Evolutionary conservation across 1,284 basidiomycete genomes (phyloP).

Genomic region (Rhodotorula sp.): DNA sequence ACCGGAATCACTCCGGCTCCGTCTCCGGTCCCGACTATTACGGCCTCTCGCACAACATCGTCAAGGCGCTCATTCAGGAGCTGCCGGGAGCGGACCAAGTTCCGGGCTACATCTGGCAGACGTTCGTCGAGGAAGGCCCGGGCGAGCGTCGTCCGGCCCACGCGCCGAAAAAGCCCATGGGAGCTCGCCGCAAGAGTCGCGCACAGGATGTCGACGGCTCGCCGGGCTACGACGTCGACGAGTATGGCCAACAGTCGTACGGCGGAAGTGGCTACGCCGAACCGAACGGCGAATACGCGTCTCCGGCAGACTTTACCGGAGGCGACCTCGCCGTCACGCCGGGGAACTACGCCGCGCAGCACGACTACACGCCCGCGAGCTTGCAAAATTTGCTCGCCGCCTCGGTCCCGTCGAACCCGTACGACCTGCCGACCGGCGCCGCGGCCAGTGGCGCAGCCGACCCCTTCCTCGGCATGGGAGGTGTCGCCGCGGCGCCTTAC

Average conservation of each 20-base stretch:
- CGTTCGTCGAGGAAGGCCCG: conserved; percentile 57
- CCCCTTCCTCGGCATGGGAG: conserved; percentile 12
- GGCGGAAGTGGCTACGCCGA: background rate
- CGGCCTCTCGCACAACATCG: conserved; percentile 74
- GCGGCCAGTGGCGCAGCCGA: conserved; percentile 1
- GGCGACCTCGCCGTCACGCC: conserved; percentile 1
- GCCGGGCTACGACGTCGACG: background rate
- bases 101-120: conserved; percentile 75
- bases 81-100: conserved; percentile 65
- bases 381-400: conserved; percentile 22
- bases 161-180: background rate
- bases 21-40: conserved; percentile 81
- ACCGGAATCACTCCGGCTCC: conserved; percentile 73
- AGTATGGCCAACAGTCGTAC: conserved; percentile 4
- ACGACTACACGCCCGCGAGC: conserved; percentile 8
- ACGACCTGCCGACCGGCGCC: conserved; percentile 15
- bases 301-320: background rate
- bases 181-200: conserved; percentile 5
- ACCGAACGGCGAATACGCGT: background rate
- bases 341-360: background rate
- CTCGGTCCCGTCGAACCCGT: conserved; percentile 13
- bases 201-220: conserved; percentile 1
- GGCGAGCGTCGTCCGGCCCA: background rate
- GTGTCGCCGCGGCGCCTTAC: background rate
- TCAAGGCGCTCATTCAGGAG: conserved; percentile 78